Evolutionary conservation across 73 alveolate species (phyloP), one percentile per base, ranked within the genome.

Genomic region (Blepharisma japonicum): DNA sequence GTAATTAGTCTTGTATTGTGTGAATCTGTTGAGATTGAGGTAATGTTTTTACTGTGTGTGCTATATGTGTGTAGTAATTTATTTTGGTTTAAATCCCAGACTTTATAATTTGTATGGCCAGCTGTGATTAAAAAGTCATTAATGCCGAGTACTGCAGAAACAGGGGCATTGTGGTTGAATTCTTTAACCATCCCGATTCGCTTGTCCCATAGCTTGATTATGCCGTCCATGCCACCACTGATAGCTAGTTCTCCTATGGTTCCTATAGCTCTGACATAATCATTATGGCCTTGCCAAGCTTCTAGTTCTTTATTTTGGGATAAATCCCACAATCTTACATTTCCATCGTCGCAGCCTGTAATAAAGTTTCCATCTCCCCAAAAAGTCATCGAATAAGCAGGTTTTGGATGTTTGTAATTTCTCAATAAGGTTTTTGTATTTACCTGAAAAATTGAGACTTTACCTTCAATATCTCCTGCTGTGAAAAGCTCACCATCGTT

Each of bases 381-480:
- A 61, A 61, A 61, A n/a, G 47, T 25, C 38, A 11, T 14, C 14
- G 49, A 0, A 61, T 61, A 61, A 25, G 50, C 47, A n/a, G 74
- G 74, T 4, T 61, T 61, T 25, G 38, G 49, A 25, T 61, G 74
- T 5, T 25, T 61, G 4, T 61, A 61, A 39, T 39, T 61, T 5
- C 74, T 61, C 11, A 61, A 25, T 9, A 61, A 25, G 47, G 74
- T 61, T 25, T 61, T 61, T 9, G 74, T 61, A n/a, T 14, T 20
- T 18, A 61, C 74, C 47, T 61, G 74, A 25, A 61, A 61, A 8
- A 61, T 18, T 14, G 14, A 14, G 23, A 61, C 50, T 9, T 11
- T 18, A 11, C 74, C 74, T 61, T 61, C 74, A 61, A 61, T 61
- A 61, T 61, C 74, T 25, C 74, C 74, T 14, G 74, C 74, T 1